phyloP scores from a whole-genome alignment of 108 stramenopile species.

The Pseudonitzschia pungens region DNA sequence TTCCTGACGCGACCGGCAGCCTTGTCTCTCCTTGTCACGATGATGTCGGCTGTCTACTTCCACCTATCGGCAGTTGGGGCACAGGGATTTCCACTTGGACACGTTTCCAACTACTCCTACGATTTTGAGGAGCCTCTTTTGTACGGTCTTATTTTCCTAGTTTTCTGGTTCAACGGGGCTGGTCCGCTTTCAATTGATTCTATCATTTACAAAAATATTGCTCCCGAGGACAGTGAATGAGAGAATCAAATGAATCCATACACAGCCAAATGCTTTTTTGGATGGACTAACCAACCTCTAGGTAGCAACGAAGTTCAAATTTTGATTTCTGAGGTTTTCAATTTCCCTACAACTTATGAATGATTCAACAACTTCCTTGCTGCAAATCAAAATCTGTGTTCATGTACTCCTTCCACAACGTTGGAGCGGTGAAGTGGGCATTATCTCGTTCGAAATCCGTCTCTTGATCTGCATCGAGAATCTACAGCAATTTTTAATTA shows the following conservation, averaged over 20 bases:
- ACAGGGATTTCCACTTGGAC: conserved; percentile 51
- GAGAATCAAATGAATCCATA: background rate
- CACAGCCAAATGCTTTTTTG: background rate
- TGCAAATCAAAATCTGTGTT: too few species aligned
- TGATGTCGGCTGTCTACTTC: conserved; percentile 50
- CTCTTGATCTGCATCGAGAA: too few species aligned
- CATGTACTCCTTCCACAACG: too few species aligned
- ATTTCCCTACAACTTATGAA: too few species aligned
- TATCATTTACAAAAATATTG: conserved; percentile 43
- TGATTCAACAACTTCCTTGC: too few species aligned
- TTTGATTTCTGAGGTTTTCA: too few species aligned
- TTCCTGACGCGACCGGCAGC: conserved; percentile 53
- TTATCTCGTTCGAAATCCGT: too few species aligned
- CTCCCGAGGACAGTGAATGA: conserved; percentile 29
- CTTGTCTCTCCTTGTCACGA: conserved; percentile 43
- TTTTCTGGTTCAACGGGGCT: conserved; percentile 58
- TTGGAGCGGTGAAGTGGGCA: too few species aligned
- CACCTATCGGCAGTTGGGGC: conserved; percentile 37
- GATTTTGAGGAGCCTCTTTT: conserved; percentile 54
- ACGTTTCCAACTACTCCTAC: conserved; percentile 51
- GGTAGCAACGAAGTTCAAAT: background rate
- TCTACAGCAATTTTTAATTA: too few species aligned
- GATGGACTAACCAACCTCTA: background rate
- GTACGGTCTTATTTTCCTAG: conserved; percentile 42
- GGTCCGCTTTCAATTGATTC: conserved; percentile 46